phyloP scores from a whole-genome alignment of 495 filamentous ascomycete genomes.

The Usnea hakonensis region DNA sequence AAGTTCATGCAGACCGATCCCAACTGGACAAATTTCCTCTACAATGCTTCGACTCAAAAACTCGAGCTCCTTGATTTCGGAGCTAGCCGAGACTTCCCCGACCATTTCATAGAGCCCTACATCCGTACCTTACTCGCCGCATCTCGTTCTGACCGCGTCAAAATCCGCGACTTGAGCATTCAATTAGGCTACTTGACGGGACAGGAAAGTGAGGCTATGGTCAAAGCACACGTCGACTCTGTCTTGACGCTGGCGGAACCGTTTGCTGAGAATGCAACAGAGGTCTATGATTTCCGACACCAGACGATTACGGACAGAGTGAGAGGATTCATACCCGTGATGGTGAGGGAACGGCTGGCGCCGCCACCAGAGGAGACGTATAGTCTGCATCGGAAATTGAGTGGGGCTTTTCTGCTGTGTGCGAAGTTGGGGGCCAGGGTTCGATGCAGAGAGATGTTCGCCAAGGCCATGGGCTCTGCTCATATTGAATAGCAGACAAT shows the following conservation, averaged over 20 bases:
- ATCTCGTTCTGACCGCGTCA: slow-evolving; percentile 52
- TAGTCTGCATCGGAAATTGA: slow-evolving; percentile 88
- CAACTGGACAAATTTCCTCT: slow-evolving; percentile 99
- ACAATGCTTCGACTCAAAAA: slow-evolving; percentile 61
- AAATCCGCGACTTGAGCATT: slow-evolving; percentile 62
- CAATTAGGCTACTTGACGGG: slow-evolving; percentile 89
- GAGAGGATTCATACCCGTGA: slow-evolving; percentile 75
- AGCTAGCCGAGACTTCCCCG: slow-evolving; percentile 78
- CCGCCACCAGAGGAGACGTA: slow-evolving; percentile 98
- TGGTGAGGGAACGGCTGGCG: slow-evolving; percentile 78
- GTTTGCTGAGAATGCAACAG: slow-evolving; percentile 65
- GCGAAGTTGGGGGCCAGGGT: slow-evolving; percentile 78
- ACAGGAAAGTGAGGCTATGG: slow-evolving; percentile 71
- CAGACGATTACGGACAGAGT: slow-evolving; percentile 96
- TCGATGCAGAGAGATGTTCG: slow-evolving; percentile 73
- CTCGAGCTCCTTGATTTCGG: slow-evolving; percentile 96
- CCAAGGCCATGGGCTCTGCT: slow-evolving; percentile 42
- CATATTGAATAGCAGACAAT: not conserved
- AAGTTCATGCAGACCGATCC: slow-evolving; percentile 98
- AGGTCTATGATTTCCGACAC: slow-evolving; percentile 81
- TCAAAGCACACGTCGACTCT: slow-evolving; percentile 74
- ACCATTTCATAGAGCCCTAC: slow-evolving; percentile 70
- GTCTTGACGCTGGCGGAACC: slow-evolving; percentile 88
- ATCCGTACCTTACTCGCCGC: slow-evolving; percentile 71
- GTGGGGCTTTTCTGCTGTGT: slow-evolving; percentile 90